A percentile compares a stretch with the other conserved stretches of the same genome.
phyloP scores from a whole-genome alignment of 1,284 basidiomycete species.

The Irpex sp. region DNA sequence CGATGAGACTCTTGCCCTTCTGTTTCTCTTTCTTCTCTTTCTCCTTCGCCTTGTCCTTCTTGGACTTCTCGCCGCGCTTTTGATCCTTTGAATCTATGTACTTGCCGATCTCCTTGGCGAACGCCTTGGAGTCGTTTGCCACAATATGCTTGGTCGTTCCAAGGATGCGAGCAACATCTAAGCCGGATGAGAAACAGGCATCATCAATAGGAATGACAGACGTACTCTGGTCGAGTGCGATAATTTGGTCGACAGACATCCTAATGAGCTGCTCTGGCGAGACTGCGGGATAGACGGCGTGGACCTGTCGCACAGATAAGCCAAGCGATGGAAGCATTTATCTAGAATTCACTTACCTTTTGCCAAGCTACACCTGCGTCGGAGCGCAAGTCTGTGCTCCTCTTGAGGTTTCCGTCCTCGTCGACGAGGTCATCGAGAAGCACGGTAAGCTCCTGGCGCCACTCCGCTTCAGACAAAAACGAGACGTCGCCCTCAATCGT shows the following conservation, averaged over 20 bases:
- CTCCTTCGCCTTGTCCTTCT: slow-evolving; percentile 35
- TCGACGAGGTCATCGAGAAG: slow-evolving; percentile 55
- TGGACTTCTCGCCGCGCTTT: slow-evolving; percentile 39
- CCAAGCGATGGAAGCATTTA: too few species aligned
- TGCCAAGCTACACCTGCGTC: slow-evolving; percentile 60
- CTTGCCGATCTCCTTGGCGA: slow-evolving; percentile 52
- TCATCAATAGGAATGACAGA: slow-evolving; percentile 31
- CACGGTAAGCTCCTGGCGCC: slow-evolving; percentile 51
- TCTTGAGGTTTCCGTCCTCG: slow-evolving; percentile 51
- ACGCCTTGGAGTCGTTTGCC: slow-evolving; percentile 46
- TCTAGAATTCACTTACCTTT: slow-evolving; percentile 35
- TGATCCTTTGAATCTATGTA: slow-evolving; percentile 65
- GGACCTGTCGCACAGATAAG: slow-evolving; percentile 36
- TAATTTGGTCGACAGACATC: slow-evolving; percentile 49
- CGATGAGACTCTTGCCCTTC: slow-evolving; percentile 27
- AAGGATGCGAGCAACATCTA: slow-evolving; percentile 42
- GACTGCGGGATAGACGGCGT: slow-evolving; percentile 57
- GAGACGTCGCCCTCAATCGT: slow-evolving; percentile 58
- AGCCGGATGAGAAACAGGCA: background rate
- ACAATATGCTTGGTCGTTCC: slow-evolving; percentile 51
- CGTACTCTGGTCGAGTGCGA: slow-evolving; percentile 29
- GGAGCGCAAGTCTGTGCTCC: slow-evolving; percentile 50
- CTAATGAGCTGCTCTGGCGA: slow-evolving; percentile 41
- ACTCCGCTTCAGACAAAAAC: slow-evolving; percentile 52
- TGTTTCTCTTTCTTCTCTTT: slow-evolving; percentile 36